Evolutionary conservation across 2,329 filamentous ascomycete genomes (phyloP).

Genomic region (Xylogone sp.): DNA sequence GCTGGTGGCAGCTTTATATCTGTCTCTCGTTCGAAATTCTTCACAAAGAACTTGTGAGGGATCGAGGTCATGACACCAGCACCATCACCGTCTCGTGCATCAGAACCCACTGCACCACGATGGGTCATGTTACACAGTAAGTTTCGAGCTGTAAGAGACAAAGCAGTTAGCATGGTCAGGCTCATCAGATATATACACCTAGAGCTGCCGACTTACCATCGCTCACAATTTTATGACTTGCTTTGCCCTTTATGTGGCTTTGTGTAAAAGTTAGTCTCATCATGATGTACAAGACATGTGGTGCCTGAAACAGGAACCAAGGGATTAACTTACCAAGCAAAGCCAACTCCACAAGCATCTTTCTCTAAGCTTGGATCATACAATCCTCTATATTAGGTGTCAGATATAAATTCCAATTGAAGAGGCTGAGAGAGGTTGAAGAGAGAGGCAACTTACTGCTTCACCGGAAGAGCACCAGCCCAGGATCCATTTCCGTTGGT

Average conservation of each 20-base stretch:
- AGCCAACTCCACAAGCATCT: conserved; percentile 99
- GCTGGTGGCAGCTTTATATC: conserved; percentile 80
- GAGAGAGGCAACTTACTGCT: conserved; percentile 59
- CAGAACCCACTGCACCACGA: conserved; percentile 94
- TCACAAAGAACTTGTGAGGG: conserved; percentile 96
- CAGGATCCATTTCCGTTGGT: conserved; percentile 81
- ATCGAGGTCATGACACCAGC: conserved; percentile 99
- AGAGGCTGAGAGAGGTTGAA: not conserved
- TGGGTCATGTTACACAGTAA: conserved; percentile 99
- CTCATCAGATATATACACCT: conserved; percentile 1
- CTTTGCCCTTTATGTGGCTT: conserved; percentile 94
- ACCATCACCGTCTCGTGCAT: conserved; percentile 95
- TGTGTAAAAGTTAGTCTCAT: conserved; percentile 18
- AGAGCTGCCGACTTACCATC: conserved; percentile 63
- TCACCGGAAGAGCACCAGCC: conserved; percentile 92
- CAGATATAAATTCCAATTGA: not conserved
- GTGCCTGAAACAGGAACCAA: too few species aligned
- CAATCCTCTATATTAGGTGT: conserved; percentile 56
- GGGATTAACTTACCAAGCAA: conserved; percentile 77
- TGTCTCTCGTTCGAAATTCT: conserved; percentile 93
- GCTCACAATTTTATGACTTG: conserved; percentile 97
- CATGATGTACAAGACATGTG: not conserved
- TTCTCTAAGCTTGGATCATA: conserved; percentile 97
- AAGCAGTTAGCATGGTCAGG: conserved; percentile 27
- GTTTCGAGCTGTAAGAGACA: conserved; percentile 63